Conservation (phyloP, 306 rosid genomes). For the Quillaja saponaria region DNA sequence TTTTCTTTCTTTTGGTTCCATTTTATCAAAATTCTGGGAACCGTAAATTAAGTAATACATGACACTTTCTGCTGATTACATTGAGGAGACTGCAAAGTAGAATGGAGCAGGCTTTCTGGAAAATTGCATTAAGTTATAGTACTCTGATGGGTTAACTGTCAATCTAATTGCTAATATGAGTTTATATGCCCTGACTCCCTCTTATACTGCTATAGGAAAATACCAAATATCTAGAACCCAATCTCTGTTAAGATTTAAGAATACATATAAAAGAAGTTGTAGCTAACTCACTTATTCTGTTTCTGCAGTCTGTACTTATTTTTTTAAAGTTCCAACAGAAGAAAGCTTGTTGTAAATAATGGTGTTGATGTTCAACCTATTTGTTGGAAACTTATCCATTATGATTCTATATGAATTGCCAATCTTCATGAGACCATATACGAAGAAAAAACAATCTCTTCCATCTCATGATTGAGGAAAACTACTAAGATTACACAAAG, state of each 20-base stretch:
- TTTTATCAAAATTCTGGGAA: not conserved
- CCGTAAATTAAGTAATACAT: conserved; percentile 1
- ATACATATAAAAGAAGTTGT: too few relatives aligned
- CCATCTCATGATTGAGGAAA: not conserved
- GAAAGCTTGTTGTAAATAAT: not conserved
- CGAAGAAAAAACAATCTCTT: too few relatives aligned
- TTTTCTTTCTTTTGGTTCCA: conserved; percentile 5
- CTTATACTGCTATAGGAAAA: too few relatives aligned
- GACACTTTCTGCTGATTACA: not conserved
- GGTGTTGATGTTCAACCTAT: too few relatives aligned
- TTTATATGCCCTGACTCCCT: too few relatives aligned
- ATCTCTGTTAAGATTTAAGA: too few relatives aligned
- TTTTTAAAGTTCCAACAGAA: not conserved
- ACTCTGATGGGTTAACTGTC: not conserved
- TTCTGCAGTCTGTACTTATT: too few relatives aligned
- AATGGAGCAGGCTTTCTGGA: not conserved
- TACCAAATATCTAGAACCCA: too few relatives aligned
- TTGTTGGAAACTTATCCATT: too few relatives aligned
- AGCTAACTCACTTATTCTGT: too few relatives aligned
- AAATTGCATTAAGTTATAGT: not conserved
- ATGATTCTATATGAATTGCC: not conserved
- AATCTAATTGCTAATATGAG: not conserved
- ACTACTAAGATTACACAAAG: not conserved
- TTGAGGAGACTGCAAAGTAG: not conserved
- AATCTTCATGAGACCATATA: too few relatives aligned